A percentile compares a stretch with the other conserved stretches of the same genome.
phyloP scores from a whole-genome alignment of 805 yeast species.

The Schwanniomyces vanrijiae region DNA sequence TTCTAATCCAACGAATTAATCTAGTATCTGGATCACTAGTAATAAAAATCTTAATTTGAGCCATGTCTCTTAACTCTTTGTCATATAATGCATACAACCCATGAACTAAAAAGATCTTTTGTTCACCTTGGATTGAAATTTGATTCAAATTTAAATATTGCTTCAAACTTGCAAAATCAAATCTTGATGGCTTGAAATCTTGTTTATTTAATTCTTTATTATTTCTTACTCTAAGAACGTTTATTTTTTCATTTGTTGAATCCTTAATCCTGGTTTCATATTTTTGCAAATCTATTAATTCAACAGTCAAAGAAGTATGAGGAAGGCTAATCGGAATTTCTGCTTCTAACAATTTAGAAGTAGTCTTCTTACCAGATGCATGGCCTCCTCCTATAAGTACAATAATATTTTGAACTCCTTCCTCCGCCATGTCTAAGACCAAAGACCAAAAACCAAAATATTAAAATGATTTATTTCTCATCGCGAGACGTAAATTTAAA shows the following conservation, averaged over 20 bases:
- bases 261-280: slow-evolving; percentile 25
- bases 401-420: slow-evolving; percentile 19
- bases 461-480: neutral
- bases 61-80: slow-evolving; percentile 49
- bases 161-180: slow-evolving; percentile 32
- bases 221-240: slow-evolving; percentile 30
- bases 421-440: neutral
- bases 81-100: slow-evolving; percentile 83
- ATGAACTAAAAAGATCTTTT: slow-evolving; percentile 48
- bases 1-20: slow-evolving; percentile 71
- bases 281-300: slow-evolving; percentile 45
- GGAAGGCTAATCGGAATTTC: slow-evolving; percentile 18
- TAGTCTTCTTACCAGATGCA: slow-evolving; percentile 52
- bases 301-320: slow-evolving; percentile 16
- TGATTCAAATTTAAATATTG: slow-evolving; percentile 11
- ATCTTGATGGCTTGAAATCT: slow-evolving; percentile 39
- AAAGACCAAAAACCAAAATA: too few species aligned
- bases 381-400: slow-evolving; percentile 64
- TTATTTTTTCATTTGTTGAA: slow-evolving; percentile 20
- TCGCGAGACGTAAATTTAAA: neutral
- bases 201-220: slow-evolving; percentile 15
- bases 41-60: slow-evolving; percentile 69
- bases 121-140: slow-evolving; percentile 17
- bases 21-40: slow-evolving; percentile 86
- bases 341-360: slow-evolving; percentile 35